Evolutionary conservation across 768 basidiomycete genomes (phyloP).

Genomic region (Leccinum imitatum): DNA sequence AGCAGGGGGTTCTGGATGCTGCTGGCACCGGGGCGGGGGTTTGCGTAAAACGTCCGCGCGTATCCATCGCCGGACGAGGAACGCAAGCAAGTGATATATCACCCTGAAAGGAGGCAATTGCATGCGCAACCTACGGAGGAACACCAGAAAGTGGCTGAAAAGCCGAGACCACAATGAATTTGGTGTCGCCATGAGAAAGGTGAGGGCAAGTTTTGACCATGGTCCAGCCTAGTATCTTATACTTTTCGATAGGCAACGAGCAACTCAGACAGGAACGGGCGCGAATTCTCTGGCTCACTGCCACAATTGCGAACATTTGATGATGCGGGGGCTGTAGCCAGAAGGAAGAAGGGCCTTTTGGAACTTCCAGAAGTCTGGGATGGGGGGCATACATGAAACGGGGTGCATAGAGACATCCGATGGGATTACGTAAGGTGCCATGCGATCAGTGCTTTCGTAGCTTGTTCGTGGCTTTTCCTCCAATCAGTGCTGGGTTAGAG

Average conservation of each 20-base stretch:
- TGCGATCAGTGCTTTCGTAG: no score
- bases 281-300: no score
- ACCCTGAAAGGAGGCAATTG: not conserved
- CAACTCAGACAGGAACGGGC: no score
- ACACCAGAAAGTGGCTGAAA: not conserved
- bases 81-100: not conserved
- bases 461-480: no score
- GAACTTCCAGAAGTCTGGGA: no score
- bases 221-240: not conserved
- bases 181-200: not conserved
- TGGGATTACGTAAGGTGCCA: no score
- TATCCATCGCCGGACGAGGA: not conserved
- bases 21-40: not conserved
- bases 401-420: no score
- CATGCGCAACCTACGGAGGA: not conserved
- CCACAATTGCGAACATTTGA: not conserved
- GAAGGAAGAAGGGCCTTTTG: no score
- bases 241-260: not conserved
- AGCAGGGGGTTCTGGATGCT: not conserved
- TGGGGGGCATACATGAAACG: no score
- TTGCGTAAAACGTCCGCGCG: not conserved
- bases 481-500: no score
- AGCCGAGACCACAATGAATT: not conserved
- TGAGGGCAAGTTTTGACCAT: not conserved
- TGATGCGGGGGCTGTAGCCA: not conserved